Evolutionary conservation across 2,329 filamentous ascomycete species (phyloP).

Genomic region (Endoconidiophora polonica): DNA sequence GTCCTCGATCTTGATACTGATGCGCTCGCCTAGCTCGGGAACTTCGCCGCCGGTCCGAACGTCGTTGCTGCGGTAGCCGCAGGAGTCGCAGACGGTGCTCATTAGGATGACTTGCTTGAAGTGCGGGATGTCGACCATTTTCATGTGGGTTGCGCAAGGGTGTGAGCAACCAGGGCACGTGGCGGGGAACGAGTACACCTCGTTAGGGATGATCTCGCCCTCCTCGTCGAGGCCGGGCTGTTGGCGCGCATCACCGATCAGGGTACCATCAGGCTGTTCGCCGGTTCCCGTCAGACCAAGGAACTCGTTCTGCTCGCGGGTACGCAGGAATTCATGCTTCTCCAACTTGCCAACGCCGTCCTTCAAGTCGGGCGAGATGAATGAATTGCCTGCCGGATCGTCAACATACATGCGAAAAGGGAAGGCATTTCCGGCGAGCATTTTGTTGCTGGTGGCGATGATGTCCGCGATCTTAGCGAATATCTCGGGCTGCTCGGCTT

Average conservation of each 20-base stretch:
- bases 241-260: slow-evolving; percentile 19
- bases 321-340: slow-evolving; percentile 69
- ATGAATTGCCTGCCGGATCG: slow-evolving; percentile 89
- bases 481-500: slow-evolving; percentile 60
- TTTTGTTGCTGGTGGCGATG: slow-evolving; percentile 55
- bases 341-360: slow-evolving; percentile 76
- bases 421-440: slow-evolving; percentile 61
- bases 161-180: slow-evolving; percentile 83
- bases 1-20: slow-evolving; percentile 56
- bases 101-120: slow-evolving; percentile 97
- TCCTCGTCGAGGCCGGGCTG: slow-evolving; percentile 27
- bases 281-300: slow-evolving; percentile 57
- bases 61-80: slow-evolving; percentile 89
- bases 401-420: slow-evolving; percentile 82
- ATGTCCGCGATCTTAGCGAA: slow-evolving; percentile 63
- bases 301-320: slow-evolving; percentile 67
- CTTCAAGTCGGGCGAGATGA: slow-evolving; percentile 75
- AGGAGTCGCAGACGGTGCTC: slow-evolving; percentile 81
- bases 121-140: slow-evolving; percentile 94
- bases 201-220: slow-evolving; percentile 75
- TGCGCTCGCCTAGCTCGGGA: slow-evolving; percentile 68
- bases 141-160: slow-evolving; percentile 84
- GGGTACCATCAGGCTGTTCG: slow-evolving; percentile 16
- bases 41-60: slow-evolving; percentile 94
- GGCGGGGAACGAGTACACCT: slow-evolving; percentile 84